phyloP scores from a whole-genome alignment of 164 flowering plant species.

The Tinospora cordifolia region DNA sequence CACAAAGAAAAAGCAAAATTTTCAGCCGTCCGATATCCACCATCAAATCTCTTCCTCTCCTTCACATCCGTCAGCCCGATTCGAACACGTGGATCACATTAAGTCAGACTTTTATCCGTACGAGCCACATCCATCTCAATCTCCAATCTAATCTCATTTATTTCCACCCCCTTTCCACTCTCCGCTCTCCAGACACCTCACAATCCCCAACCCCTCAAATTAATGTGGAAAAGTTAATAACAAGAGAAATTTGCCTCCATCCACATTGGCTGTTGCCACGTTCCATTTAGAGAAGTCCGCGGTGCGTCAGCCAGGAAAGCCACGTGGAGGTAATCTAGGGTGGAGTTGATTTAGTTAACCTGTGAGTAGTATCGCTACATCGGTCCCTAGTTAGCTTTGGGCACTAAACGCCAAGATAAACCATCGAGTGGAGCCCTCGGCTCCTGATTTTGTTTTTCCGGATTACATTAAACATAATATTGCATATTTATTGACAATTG shows the following conservation, averaged over 20 bases:
- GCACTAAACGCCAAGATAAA: neutral
- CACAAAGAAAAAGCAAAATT: too few relatives aligned
- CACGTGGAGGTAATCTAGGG: neutral
- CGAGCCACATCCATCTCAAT: neutral
- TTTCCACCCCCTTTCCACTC: neutral
- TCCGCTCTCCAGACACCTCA: too few relatives aligned
- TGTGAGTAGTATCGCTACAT: neutral
- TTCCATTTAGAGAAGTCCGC: neutral
- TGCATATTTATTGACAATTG: too few relatives aligned
- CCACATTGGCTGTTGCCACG: neutral
- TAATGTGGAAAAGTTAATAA: too few relatives aligned
- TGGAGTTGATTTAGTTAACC: neutral
- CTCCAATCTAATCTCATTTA: neutral
- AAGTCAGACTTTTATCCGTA: neutral
- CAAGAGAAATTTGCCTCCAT: neutral
- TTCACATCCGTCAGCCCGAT: neutral
- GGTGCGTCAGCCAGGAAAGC: neutral
- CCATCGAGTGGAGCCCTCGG: neutral
- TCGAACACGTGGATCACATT: neutral
- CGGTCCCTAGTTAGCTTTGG: neutral
- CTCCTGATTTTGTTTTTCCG: constrained; percentile 1
- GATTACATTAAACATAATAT: too few relatives aligned
- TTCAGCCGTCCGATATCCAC: too few relatives aligned
- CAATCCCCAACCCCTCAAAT: neutral
- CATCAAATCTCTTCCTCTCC: neutral